Conservation (phyloP, 805 yeast genomes). For the Ogataea angusta region DNA sequence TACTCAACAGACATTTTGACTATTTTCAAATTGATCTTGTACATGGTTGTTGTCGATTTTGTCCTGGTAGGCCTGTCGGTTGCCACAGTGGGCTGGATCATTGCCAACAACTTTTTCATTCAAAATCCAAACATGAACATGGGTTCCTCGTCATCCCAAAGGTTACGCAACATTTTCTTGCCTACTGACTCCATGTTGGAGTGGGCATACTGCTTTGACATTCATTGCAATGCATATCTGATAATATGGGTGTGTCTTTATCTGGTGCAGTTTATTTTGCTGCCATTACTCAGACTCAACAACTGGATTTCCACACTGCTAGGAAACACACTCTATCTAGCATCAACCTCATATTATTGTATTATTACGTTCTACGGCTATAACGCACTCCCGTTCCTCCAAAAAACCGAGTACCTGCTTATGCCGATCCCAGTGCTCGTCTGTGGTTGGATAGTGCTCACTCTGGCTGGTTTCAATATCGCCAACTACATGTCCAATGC, state of each 20-base stretch:
- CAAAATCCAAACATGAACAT: constrained; percentile 5
- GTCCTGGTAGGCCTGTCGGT: constrained; percentile 63
- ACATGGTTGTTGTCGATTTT: constrained; percentile 86
- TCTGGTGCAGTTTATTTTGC: constrained; percentile 66
- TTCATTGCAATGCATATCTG: constrained; percentile 88
- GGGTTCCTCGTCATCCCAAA: constrained; percentile 13
- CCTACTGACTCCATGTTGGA: constrained; percentile 50
- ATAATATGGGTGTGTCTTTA: constrained; percentile 75
- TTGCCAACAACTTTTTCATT: constrained; percentile 60
- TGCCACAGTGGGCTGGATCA: constrained; percentile 70
- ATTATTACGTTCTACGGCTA: constrained; percentile 87
- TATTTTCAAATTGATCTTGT: constrained; percentile 62
- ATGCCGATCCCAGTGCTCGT: constrained; percentile 62
- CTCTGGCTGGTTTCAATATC: constrained; percentile 68
- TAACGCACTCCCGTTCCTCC: constrained; percentile 66
- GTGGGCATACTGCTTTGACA: constrained; percentile 94
- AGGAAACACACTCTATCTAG: constrained; percentile 77
- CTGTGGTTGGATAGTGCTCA: constrained; percentile 52
- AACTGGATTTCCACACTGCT: constrained; percentile 66
- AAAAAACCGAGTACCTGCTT: constrained; percentile 56
- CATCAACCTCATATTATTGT: constrained; percentile 71
- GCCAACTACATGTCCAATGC: constrained; percentile 59
- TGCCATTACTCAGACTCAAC: constrained; percentile 67
- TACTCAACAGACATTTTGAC: constrained; percentile 64
- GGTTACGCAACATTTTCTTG: constrained; percentile 30